Conservation (phyloP, 441 rosid species). For the Gossypium lobatum region DNA sequence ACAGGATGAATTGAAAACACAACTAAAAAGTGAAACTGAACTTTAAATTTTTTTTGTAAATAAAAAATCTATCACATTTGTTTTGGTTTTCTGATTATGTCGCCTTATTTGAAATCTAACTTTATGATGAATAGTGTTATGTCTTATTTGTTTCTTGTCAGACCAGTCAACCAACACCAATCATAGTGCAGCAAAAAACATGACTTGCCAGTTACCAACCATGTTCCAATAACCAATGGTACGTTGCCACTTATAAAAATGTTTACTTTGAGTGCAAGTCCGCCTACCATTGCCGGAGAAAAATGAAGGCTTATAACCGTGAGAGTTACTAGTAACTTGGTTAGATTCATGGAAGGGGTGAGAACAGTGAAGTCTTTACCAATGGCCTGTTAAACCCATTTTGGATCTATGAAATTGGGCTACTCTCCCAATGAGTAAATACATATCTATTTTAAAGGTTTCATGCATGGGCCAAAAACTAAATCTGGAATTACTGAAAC, state of each 20-base stretch:
- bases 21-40: background rate
- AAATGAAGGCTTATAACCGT: background rate
- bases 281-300: background rate
- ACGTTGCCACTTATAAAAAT: background rate
- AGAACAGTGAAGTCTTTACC: background rate
- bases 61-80: background rate
- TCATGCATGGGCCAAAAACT: background rate
- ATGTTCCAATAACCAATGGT: background rate
- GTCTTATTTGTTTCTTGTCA: background rate
- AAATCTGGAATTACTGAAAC: no score
- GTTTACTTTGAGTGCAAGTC: background rate
- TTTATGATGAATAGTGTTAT: background rate
- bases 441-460: background rate
- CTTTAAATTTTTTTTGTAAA: background rate
- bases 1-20: conserved; percentile 11
- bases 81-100: background rate
- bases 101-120: conserved; percentile 12
- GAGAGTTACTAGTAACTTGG: background rate
- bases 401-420: background rate
- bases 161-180: conserved; percentile 2
- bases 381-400: background rate
- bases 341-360: background rate
- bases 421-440: background rate
- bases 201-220: background rate
- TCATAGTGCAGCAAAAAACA: conserved; percentile 1